A percentile compares a stretch with the other conserved stretches of the same genome.
Conservation (phyloP, 177 flowering plant species). For the Vitis hybrid region DNA sequence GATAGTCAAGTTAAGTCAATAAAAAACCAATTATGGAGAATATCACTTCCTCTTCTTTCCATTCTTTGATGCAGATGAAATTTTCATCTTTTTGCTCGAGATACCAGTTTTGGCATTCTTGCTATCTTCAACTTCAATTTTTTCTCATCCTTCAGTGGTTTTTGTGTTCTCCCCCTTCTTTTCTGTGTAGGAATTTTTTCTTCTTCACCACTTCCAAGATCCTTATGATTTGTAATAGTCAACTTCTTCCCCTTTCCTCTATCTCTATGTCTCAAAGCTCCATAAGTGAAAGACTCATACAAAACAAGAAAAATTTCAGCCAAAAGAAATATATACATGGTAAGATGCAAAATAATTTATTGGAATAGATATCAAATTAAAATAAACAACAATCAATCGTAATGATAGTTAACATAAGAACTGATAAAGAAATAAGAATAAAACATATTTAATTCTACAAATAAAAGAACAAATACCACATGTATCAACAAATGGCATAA, state of each 20-base stretch:
- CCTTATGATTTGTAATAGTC: conserved; percentile 29
- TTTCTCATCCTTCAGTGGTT: conserved; percentile 38
- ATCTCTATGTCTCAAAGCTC: conserved; percentile 29
- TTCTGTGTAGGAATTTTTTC: conserved; percentile 42
- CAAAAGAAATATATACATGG: background rate
- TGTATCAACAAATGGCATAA: too few relatives aligned
- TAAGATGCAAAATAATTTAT: too few relatives aligned
- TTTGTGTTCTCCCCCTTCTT: conserved; percentile 44
- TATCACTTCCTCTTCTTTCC: conserved; percentile 37
- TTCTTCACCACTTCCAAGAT: conserved; percentile 46
- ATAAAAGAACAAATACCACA: too few relatives aligned
- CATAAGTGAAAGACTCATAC: conserved; percentile 7
- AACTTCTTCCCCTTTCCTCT: conserved; percentile 48
- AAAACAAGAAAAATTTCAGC: conserved; percentile 16
- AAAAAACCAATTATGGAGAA: background rate
- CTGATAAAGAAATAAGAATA: too few relatives aligned
- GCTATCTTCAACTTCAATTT: conserved; percentile 29
- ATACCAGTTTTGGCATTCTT: conserved; percentile 21
- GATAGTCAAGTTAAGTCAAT: too few relatives aligned
- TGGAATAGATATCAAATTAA: background rate
- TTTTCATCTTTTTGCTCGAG: conserved; percentile 22
- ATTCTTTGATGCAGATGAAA: conserved; percentile 22
- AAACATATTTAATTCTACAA: too few relatives aligned
- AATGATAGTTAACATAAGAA: background rate
- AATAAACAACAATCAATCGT: background rate